Conservation (phyloP, 1,284 basidiomycete species). For the Gomphus bonarii region DNA sequence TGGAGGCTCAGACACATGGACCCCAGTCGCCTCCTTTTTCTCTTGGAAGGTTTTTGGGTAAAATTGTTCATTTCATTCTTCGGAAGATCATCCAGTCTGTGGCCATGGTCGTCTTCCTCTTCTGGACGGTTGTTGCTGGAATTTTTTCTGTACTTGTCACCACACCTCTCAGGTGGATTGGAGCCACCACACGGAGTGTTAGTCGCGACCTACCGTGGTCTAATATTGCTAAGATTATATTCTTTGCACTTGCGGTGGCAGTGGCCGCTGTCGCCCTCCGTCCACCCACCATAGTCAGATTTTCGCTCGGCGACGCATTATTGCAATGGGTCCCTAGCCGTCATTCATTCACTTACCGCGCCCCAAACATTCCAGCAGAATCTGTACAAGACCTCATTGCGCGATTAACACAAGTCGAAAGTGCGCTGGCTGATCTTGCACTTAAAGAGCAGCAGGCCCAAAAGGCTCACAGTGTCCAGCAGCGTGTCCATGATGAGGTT, state of each 20-base stretch:
- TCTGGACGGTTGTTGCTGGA: conserved; percentile 34
- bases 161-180: conserved; percentile 33
- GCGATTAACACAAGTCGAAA: conserved; percentile 59
- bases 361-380: conserved; percentile 50
- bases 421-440: conserved; percentile 45
- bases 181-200: conserved; percentile 13
- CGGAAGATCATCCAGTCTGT: conserved; percentile 18
- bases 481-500: conserved; percentile 38
- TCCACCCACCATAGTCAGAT: conserved; percentile 17
- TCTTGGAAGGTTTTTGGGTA: conserved; percentile 36
- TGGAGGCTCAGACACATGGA: neutral
- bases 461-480: conserved; percentile 39
- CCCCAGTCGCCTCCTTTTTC: neutral
- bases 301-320: neutral
- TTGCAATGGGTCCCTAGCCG: neutral
- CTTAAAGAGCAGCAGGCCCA: conserved; percentile 24
- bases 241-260: conserved; percentile 32
- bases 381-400: conserved; percentile 62
- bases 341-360: conserved; percentile 14
- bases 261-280: conserved; percentile 32
- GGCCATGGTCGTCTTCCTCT: conserved; percentile 27
- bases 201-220: conserved; percentile 17
- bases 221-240: conserved; percentile 29
- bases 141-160: conserved; percentile 33
- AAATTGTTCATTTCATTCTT: conserved; percentile 29